Evolutionary conservation across 2,329 filamentous ascomycete species (phyloP), one percentile per base, ranked within the genome.

Genomic region (Colletotrichum sp.): DNA sequence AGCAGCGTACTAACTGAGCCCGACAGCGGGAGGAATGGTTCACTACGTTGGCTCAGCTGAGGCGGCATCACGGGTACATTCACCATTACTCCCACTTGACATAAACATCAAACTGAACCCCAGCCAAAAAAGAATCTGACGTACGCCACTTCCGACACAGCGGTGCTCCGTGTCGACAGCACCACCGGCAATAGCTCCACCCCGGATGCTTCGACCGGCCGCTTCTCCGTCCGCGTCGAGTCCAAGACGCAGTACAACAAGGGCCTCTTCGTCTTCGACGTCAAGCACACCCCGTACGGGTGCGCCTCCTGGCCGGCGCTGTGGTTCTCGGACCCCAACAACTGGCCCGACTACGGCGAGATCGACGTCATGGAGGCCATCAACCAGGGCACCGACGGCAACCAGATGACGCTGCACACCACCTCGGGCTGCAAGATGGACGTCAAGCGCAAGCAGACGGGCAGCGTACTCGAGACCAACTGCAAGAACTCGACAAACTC

Each of bases 241-340:
- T 93, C 92, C 44, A 92, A 90, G 80, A 86, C 83, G 60, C 89
- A 89, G 60, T 94, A 93, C 83, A 83, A 91, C 79, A 84, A 81
- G n/a, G 92, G 92, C 0, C 89, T 94, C n/a, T 94, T 93, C 84
- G 85, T 94, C 79, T 94, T 94, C 79, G 92, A 94, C 80, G 86
- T 94, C 78, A 87, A 89, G 76, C 92, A 93, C 83, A 90, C 90
- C 0, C 92, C 92, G 0, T 90, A 87, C 79, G 92, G 91, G 57
- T 94, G 92, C 80, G 91, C 88, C 5, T 91, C 89, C 26, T 94
- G 91, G 93, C 91, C 92, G 3, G 89, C 93, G 0, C 87, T 95
- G 13, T 94, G 93, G 93, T 86, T 94, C 8, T 87, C 88, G 0
- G 93, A 94, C 81, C 85, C 87, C 1, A 83, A 81, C 78, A 89